Percentiles rank a stretch among this genome's conserved stretches.
Conservation (phyloP, 768 basidiomycete genomes). For the Podaxis sp. region DNA sequence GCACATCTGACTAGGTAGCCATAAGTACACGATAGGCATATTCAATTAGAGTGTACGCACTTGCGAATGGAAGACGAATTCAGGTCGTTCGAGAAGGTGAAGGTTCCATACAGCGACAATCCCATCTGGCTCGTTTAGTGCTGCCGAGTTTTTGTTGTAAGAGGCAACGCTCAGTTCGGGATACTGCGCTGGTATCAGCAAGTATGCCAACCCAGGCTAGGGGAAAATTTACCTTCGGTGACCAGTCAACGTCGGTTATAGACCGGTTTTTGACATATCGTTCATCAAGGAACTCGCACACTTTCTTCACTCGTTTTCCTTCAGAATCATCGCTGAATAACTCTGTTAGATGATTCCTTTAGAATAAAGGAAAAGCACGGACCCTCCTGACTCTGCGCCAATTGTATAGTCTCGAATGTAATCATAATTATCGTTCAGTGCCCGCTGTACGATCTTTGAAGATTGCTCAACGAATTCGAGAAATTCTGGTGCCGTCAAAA, state of each 20-base stretch:
- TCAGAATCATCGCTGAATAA: conserved; percentile 79
- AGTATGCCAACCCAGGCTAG: neutral
- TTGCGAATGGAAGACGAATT: conserved; percentile 98
- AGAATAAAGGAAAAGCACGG: conserved; percentile 25
- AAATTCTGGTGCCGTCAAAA: conserved; percentile 88
- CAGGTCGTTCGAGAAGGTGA: conserved; percentile 91
- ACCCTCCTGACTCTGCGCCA: conserved; percentile 82
- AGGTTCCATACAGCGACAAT: conserved; percentile 98
- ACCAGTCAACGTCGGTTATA: conserved; percentile 97
- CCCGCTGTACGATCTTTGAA: conserved; percentile 92
- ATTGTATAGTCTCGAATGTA: conserved; percentile 97
- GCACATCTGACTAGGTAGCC: conserved; percentile 81
- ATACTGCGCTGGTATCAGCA: conserved; percentile 51
- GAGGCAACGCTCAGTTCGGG: conserved; percentile 94
- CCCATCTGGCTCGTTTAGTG: conserved; percentile 94
- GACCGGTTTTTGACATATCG: conserved; percentile 90
- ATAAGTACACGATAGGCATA: neutral
- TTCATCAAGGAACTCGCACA: conserved; percentile 95
- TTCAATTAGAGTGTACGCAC: conserved; percentile 43
- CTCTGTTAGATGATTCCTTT: neutral
- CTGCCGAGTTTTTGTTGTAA: conserved; percentile 96
- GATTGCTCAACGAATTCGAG: conserved; percentile 92
- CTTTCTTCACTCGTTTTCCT: conserved; percentile 84
- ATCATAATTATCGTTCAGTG: conserved; percentile 93
- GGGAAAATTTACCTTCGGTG: conserved; percentile 70